Base-by-base conservation (phyloP, 2,329 filamentous ascomycete species). In the Ophiostoma perfectum region DNA sequence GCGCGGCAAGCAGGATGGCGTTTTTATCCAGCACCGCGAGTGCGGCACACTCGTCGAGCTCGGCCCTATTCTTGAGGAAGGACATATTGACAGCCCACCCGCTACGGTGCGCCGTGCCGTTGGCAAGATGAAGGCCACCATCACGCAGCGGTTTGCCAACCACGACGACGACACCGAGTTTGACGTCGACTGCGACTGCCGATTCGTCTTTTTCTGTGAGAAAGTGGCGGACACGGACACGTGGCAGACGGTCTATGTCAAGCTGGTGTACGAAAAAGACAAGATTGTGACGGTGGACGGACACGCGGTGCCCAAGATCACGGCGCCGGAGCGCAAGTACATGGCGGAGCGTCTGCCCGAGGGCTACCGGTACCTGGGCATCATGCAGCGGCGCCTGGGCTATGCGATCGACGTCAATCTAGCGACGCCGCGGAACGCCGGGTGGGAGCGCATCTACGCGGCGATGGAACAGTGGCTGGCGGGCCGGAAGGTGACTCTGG, bases 1-100 rank as follows among this genome's bases (percentile, higher is more conserved):
- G 71, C 75, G 77, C 8, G 83, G 83, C 68, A 84, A 84, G 75
- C 76, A 80, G 38, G 76, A 77, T 9, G 83, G 83, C 18, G 82
- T 80, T 66, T 85, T 84, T 76, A 86, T 86, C 75, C 83, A 84
- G 82, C 84, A 86, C 74, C 82, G 83, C 69, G 81, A 83, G 72
- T 82, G 67, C 52, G 70, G 70, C 65, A 71, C 70, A 8, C 66
- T 70, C 1, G 70, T 64, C 27, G 70, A 71, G 64, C 66, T 71
- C 36, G 69, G 69, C 36, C 74, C 74, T 8, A 69, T 72, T 14
- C 76, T 45, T 7, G 44, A 70, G 47, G 65, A 69, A n/a, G 67
- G 67, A 27, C 74, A 74, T 1, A 27, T 27, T 27, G 27, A 27
- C 27, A 9, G 69, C 71, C n/a, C 76, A 18, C 1, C 36, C 6